phyloP scores from a whole-genome alignment of 441 rosid genomes.

The Gossypium schwendimanii region DNA sequence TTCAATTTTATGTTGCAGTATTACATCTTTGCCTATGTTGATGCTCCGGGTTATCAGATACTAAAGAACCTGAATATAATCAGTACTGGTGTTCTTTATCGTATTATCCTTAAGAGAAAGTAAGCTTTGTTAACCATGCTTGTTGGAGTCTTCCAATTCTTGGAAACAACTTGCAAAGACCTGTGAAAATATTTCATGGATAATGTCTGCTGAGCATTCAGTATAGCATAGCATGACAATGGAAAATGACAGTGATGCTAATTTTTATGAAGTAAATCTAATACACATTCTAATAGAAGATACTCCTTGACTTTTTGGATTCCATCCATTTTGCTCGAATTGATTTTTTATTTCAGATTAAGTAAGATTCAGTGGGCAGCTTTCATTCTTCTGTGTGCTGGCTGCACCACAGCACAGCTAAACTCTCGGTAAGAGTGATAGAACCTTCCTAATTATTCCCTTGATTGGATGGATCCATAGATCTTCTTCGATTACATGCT shows the following conservation, averaged over 20 bases:
- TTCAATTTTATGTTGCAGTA: conserved; percentile 48
- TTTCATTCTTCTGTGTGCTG: conserved; percentile 80
- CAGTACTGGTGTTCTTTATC: conserved; percentile 85
- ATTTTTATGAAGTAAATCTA: not conserved
- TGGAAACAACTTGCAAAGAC: not conserved
- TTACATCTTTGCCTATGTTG: conserved; percentile 91
- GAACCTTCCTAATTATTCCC: conserved; percentile 4
- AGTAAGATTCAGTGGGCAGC: conserved; percentile 96
- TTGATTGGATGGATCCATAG: conserved; percentile 4
- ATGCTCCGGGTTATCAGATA: conserved; percentile 96
- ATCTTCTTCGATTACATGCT: not conserved
- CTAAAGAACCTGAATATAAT: conserved; percentile 90
- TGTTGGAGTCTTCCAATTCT: not conserved
- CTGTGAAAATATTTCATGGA: not conserved
- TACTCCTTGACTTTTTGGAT: not conserved
- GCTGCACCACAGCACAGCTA: conserved; percentile 93
- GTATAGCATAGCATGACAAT: not conserved
- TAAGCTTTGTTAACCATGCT: conserved; percentile 25
- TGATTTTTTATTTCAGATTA: conserved; percentile 43
- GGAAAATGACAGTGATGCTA: not conserved
- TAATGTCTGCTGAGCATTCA: not conserved
- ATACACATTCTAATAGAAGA: conserved; percentile 4
- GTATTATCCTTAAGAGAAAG: conserved; percentile 85
- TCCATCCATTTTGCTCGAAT: conserved; percentile 2
- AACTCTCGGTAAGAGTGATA: conserved; percentile 62